phyloP scores from a whole-genome alignment of 2,329 filamentous ascomycete genomes.

The Aschersonia sp. region DNA sequence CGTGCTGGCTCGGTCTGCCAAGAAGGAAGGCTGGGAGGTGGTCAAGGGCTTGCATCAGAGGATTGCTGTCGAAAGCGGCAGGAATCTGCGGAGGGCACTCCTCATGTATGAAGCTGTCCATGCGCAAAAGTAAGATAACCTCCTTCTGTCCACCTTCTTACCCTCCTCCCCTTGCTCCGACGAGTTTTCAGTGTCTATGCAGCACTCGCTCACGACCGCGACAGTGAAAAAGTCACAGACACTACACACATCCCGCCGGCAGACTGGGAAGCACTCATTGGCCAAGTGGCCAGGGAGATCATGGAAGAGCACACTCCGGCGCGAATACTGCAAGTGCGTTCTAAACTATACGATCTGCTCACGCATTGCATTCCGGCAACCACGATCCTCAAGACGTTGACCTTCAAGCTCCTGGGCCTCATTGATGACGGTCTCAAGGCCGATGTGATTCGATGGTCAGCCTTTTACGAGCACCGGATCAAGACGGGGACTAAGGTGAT shows the following conservation, averaged over 20 bases:
- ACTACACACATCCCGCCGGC: slow-evolving; percentile 82
- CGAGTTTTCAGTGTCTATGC: neutral
- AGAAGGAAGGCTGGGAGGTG: slow-evolving; percentile 72
- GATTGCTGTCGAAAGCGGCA: slow-evolving; percentile 79
- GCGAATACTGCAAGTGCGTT: slow-evolving; percentile 72
- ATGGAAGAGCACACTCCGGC: slow-evolving; percentile 85
- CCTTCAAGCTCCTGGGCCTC: slow-evolving; percentile 77
- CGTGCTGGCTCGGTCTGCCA: slow-evolving; percentile 55
- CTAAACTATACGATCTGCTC: slow-evolving; percentile 91
- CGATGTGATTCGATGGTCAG: slow-evolving; percentile 89
- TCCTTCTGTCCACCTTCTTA: neutral
- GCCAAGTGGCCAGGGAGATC: slow-evolving; percentile 82
- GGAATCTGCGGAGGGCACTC: slow-evolving; percentile 78
- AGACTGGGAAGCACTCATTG: slow-evolving; percentile 90
- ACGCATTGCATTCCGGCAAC: slow-evolving; percentile 96
- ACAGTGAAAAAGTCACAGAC: slow-evolving; percentile 78
- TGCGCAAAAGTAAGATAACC: slow-evolving; percentile 69
- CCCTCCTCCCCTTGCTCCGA: neutral
- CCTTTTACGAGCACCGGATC: slow-evolving; percentile 93
- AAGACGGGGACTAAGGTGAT: slow-evolving; percentile 89
- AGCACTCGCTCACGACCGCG: neutral
- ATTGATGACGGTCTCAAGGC: slow-evolving; percentile 83
- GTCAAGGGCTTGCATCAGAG: slow-evolving; percentile 63
- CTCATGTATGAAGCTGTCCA: slow-evolving; percentile 97
- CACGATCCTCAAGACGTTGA: slow-evolving; percentile 84